phyloP scores from a whole-genome alignment of 192 early-diverging fungal genomes.

The Lobosporangium transversale region DNA sequence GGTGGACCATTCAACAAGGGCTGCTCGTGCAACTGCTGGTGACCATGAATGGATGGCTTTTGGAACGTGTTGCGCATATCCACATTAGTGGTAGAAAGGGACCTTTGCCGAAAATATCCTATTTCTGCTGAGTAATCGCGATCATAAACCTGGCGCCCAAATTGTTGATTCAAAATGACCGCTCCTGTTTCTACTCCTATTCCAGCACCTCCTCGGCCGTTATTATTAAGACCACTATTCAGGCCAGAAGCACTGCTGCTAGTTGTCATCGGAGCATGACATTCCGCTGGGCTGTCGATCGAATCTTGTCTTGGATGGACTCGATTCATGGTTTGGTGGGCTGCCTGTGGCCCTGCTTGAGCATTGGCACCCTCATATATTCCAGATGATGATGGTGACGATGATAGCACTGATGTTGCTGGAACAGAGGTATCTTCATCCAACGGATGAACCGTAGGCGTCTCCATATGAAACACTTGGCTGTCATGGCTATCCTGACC shows the following conservation, averaged over 20 bases:
- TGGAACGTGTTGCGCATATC: neutral
- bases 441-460: conserved; percentile 29
- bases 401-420: neutral
- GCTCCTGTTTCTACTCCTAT: neutral
- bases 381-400: neutral
- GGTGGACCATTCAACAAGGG: too few relatives aligned
- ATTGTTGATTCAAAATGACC: neutral
- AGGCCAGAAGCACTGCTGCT: conserved; percentile 23
- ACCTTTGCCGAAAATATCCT: conserved; percentile 35
- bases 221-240: conserved; percentile 14
- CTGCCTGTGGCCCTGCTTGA: neutral
- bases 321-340: conserved; percentile 50
- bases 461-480: conserved; percentile 15
- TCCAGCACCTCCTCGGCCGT: neutral
- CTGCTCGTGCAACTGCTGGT: neutral
- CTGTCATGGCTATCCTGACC: conserved; percentile 9
- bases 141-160: neutral
- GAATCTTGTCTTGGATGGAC: conserved; percentile 25
- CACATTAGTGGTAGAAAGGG: conserved; percentile 31
- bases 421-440: conserved; percentile 6
- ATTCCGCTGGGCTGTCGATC: conserved; percentile 1
- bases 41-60: neutral
- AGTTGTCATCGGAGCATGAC: neutral
- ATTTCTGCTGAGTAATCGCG: neutral
- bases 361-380: neutral